phyloP scores from a whole-genome alignment of 768 basidiomycete genomes.

The Pleurotus pulmonarius region DNA sequence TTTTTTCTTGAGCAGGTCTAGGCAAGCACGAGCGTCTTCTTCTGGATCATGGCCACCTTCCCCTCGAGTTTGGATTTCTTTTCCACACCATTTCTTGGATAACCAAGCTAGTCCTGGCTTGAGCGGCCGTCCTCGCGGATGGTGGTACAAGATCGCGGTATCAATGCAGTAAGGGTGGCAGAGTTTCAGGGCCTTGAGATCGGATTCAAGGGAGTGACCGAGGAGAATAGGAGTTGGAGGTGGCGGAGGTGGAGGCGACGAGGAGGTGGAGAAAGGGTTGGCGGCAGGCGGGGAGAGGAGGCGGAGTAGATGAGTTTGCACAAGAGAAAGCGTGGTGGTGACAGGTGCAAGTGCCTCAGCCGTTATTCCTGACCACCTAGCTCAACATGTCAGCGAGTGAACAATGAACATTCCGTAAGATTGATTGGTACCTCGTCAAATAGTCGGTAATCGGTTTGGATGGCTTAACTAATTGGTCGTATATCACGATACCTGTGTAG shows the following conservation, averaged over 20 bases:
- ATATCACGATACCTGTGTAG: conserved; percentile 65
- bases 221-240: conserved; percentile 74
- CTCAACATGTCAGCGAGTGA: neutral
- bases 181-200: conserved; percentile 84
- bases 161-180: conserved; percentile 88
- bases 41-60: conserved; percentile 92
- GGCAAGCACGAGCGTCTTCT: conserved; percentile 88
- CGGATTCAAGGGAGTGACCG: conserved; percentile 95
- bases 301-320: conserved; percentile 67
- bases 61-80: conserved; percentile 83
- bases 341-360: conserved; percentile 61
- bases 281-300: conserved; percentile 50
- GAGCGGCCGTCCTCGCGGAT: conserved; percentile 88
- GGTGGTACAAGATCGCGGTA: conserved; percentile 86
- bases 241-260: conserved; percentile 21
- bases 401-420: neutral
- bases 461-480: conserved; percentile 90
- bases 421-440: conserved; percentile 64
- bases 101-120: conserved; percentile 98
- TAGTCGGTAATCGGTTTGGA: conserved; percentile 84
- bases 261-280: conserved; percentile 39
- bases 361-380: conserved; percentile 93
- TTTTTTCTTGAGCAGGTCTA: conserved; percentile 83
- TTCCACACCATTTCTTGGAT: conserved; percentile 86
- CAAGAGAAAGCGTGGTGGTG: conserved; percentile 75